Base-by-base conservation (phyloP, 192 early-diverging fungal genomes). In the Coemansia sp. region DNA sequence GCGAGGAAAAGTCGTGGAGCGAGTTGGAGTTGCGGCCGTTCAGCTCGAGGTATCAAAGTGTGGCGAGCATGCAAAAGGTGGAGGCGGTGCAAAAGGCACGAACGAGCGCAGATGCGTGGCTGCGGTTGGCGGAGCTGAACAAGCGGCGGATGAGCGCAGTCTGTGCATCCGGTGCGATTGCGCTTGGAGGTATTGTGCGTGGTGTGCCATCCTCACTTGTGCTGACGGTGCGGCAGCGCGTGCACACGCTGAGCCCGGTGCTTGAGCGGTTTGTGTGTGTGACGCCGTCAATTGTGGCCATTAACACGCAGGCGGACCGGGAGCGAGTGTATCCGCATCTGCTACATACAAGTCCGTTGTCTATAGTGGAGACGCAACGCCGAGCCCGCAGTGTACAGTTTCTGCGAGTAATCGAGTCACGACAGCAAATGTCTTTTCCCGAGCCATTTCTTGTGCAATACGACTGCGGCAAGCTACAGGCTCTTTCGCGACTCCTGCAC, bases 111-210 rank as follows among this genome's bases (percentile, higher is more conserved):
- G 87, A 93, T 67, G 96, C 97, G 86, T 75, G 97, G n/a, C 88
- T 96, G 4, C 86, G 97, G 4, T 76, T 97, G 19, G 98, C 57
- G 89, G 91, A 19, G 91, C 89, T 50, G 97, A 99, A 79, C 94
- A 93, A 19, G 91, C 92, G 0, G 93, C 96, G 21, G 94, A 91
- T 85, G 86, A 3, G 87, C 94, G 0, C 66, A 97, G 69, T 95
- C 96, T 75, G 92, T 91, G 71, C 87, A 96, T 5, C 79, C 97
- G 39, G 76, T 81, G 47, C 85, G 86, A 35, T 69, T 91, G 41
- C 91, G 91, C 63, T 90, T 87, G 22, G 85, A 91, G 62, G 94
- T 94, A 1, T 99, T 94, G 23, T 98, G 72, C 95, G 94, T 69
- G 94, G 98, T 66, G 97, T 98, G 0, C 95, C 96, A 77, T 94